A percentile compares a stretch with the other conserved stretches of the same genome.
Evolutionary conservation across 306 rosid genomes (phyloP).

Genomic region (Acacia acuminata): DNA sequence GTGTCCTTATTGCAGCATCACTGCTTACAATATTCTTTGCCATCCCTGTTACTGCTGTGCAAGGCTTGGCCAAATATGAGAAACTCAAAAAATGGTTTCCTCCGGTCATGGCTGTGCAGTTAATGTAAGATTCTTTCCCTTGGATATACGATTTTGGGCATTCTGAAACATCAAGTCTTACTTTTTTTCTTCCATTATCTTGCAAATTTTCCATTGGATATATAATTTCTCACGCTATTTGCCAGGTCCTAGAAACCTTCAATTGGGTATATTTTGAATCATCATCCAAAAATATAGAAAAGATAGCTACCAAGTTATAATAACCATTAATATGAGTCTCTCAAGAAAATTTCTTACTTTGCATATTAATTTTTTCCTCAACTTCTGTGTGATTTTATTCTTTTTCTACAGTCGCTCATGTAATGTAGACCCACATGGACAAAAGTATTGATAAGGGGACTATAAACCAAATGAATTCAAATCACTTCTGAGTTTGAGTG

Average conservation of each 20-base stretch:
- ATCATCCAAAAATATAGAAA: background rate
- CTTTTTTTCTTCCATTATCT: constrained; percentile 1
- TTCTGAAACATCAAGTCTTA: background rate
- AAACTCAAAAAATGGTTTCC: constrained; percentile 93
- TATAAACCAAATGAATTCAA: background rate
- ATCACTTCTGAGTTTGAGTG: background rate
- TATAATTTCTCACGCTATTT: too few species aligned
- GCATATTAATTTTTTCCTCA: too few species aligned
- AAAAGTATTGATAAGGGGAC: background rate
- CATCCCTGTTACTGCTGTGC: constrained; percentile 90
- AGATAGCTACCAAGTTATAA: background rate
- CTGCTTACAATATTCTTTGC: constrained; percentile 83
- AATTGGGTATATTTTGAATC: background rate
- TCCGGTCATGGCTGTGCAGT: constrained; percentile 80
- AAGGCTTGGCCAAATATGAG: constrained; percentile 92
- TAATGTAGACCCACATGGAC: background rate
- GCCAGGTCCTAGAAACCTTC: background rate
- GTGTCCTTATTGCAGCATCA: constrained; percentile 65
- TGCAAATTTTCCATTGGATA: too few species aligned
- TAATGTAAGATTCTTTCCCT: constrained; percentile 59
- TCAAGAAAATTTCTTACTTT: background rate
- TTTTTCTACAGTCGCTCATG: too few species aligned
- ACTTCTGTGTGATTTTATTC: too few species aligned
- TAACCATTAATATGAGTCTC: background rate
- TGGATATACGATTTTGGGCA: background rate